phyloP scores from a whole-genome alignment of 2,329 filamentous ascomycete genomes.

The Beauveria brongniartii region DNA sequence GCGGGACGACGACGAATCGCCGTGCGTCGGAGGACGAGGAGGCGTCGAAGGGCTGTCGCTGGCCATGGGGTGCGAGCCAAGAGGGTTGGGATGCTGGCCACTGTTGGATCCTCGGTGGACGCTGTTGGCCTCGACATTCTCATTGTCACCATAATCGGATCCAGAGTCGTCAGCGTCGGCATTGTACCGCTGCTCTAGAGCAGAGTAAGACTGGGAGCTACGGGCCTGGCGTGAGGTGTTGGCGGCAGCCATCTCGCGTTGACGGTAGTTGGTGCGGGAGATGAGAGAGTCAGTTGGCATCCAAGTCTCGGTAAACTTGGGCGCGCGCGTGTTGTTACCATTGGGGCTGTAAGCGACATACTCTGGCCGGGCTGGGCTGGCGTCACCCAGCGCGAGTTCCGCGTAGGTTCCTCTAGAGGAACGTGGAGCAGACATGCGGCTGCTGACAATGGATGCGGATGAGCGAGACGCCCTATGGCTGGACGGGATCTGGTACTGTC shows the following conservation, averaged over 20 bases:
- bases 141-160: slow-evolving; percentile 31
- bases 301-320: slow-evolving; percentile 48
- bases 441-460: slow-evolving; percentile 35
- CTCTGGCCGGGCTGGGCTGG: slow-evolving; percentile 19
- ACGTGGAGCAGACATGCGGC: slow-evolving; percentile 36
- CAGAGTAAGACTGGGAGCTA: slow-evolving; percentile 35
- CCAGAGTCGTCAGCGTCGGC: slow-evolving; percentile 32
- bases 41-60: background rate
- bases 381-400: slow-evolving; percentile 40
- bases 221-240: slow-evolving; percentile 25
- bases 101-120: slow-evolving; percentile 15
- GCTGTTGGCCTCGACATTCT: slow-evolving; percentile 18
- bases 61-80: slow-evolving; percentile 40
- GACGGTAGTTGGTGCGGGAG: slow-evolving; percentile 45
- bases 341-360: slow-evolving; percentile 16
- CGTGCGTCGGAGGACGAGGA: background rate
- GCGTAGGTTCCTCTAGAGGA: slow-evolving; percentile 38
- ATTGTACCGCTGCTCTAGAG: slow-evolving; percentile 37
- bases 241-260: slow-evolving; percentile 32
- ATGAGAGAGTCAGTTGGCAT: slow-evolving; percentile 45
- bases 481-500: slow-evolving; percentile 44
- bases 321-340: slow-evolving; percentile 25
- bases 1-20: background rate
- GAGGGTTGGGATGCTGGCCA: slow-evolving; percentile 41
- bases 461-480: slow-evolving; percentile 36